Evolutionary conservation across 2,329 filamentous ascomycete genomes (phyloP), one percentile per base, ranked within the genome.

Genomic region (Hypoxylon sp.): DNA sequence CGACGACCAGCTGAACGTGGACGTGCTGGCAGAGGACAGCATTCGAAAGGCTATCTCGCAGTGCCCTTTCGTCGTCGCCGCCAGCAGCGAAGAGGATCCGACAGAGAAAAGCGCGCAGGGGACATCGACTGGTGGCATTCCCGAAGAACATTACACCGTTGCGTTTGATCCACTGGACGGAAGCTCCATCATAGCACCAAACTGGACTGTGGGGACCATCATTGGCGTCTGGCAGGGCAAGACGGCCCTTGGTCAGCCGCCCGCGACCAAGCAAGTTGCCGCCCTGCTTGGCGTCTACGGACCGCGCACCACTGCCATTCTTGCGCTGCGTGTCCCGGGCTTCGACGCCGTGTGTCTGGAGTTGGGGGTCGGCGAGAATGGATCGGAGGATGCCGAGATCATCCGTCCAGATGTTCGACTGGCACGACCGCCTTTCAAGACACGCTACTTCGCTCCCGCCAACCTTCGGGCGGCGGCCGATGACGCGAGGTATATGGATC

Each of bases 131-230:
- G 15, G 27, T 5, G n/a, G 47, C 11, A 24, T 10, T 10, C 31
- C 15, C 45, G 48, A 50, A 2, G 81, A 85, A 63, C 67, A 73
- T 23, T 88, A 88, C 71, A 81, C 84, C 0, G 72, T 87, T 7
- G 84, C 83, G 0, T 88, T 88, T 63, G 85, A 88, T 63, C 85
- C 85, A 0, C 78, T 88, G 0, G 85, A 88, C 63, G 85, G 85
- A 9, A 85, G 81, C 70, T 87, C 82, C 60, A 85, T 85, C 65
- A 83, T 85, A 38, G 80, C 76, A 0, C 77, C 83, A 1, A 85
- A 85, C 67, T 85, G 82, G 82, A 77, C 80, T 0, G 83, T 85
- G 7, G 83, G 83, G 18, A 80, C 83, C 42, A 88, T 88, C 58
- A 72, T 86, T 13, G 84, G 85, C 6, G 72, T 88, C 33, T 88